phyloP scores from a whole-genome alignment of 805 yeast species.

The Priceomyces melissophilus region DNA sequence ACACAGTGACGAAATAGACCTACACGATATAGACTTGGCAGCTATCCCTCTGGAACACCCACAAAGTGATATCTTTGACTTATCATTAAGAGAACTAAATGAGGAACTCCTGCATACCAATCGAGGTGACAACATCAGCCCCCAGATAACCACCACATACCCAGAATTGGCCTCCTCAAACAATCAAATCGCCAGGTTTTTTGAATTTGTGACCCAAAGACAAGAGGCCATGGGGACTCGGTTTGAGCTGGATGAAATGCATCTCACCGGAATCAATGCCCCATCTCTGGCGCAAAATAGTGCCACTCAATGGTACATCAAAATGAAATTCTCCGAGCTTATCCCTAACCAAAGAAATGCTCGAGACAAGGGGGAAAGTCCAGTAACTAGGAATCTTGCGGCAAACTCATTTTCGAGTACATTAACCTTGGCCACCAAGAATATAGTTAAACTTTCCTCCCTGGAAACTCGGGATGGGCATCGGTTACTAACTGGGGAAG shows the following conservation, averaged over 20 bases:
- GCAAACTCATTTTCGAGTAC: constrained; percentile 26
- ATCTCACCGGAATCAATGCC: not conserved
- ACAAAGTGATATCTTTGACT: constrained; percentile 13
- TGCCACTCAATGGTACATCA: constrained; percentile 2
- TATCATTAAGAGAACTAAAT: constrained; percentile 21
- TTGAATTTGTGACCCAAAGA: constrained; percentile 8
- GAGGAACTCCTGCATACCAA: constrained; percentile 6
- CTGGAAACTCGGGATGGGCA: constrained; percentile 1
- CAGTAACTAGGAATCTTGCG: constrained; percentile 20
- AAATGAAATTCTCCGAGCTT: constrained; percentile 13
- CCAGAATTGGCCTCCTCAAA: constrained; percentile 3
- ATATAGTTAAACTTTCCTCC: constrained; percentile 8
- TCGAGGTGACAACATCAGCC: constrained; percentile 1
- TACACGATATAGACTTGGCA: not conserved
- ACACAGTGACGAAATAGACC: not conserved
- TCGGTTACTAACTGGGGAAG: constrained; percentile 5
- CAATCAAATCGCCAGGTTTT: constrained; percentile 11
- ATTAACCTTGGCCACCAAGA: constrained; percentile 22
- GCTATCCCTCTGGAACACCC: not conserved
- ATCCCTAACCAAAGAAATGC: constrained; percentile 11
- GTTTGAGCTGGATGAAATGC: constrained; percentile 2
- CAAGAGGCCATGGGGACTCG: constrained; percentile 6
- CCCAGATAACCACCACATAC: constrained; percentile 6
- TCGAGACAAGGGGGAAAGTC: constrained; percentile 4
- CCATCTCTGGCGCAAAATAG: not conserved